These are phyloP conservation scores for Garcia nutans DNA, from an alignment of 345 rosid genomes.

Conservation along the genomic window DNA sequence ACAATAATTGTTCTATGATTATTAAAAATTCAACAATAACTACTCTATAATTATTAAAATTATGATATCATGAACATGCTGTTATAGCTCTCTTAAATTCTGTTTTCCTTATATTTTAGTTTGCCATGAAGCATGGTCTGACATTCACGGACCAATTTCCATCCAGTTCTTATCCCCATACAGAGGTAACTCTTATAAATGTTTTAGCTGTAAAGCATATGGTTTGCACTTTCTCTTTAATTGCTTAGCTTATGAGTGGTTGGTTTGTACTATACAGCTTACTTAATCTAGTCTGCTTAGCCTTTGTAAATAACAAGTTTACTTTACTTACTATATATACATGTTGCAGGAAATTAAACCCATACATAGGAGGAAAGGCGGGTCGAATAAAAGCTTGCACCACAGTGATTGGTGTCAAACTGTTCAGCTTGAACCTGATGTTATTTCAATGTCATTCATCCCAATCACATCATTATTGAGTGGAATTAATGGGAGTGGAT, in stretches of 20 bases:
- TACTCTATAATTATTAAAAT: neutral
- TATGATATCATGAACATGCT: neutral
- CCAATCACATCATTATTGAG: conserved; percentile 88
- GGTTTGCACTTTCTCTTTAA: neutral
- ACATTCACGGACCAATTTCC: conserved; percentile 27
- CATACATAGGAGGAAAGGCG: conserved; percentile 79
- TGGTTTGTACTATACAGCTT: neutral
- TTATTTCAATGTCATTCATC: conserved; percentile 81
- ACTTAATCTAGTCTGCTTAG: neutral
- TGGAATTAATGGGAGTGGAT: conserved; percentile 95
- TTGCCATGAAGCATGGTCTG: conserved; percentile 26
- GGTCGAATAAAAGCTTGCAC: conserved; percentile 53
- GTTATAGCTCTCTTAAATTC: neutral
- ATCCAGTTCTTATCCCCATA: conserved; percentile 33
- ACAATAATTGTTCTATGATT: neutral
- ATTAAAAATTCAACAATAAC: neutral
- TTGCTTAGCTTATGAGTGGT: neutral
- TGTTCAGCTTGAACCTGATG: conserved; percentile 91
- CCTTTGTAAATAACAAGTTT: neutral
- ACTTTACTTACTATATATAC: neutral
- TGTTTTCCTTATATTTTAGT: conserved; percentile 14
- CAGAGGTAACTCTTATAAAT: conserved; percentile 28
- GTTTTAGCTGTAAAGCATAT: neutral
- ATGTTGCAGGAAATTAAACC: conserved; percentile 62
- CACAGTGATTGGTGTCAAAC: conserved; percentile 92